phyloP scores from a whole-genome alignment of 2,329 filamentous ascomycete species.

The Trichoderma sp. region DNA sequence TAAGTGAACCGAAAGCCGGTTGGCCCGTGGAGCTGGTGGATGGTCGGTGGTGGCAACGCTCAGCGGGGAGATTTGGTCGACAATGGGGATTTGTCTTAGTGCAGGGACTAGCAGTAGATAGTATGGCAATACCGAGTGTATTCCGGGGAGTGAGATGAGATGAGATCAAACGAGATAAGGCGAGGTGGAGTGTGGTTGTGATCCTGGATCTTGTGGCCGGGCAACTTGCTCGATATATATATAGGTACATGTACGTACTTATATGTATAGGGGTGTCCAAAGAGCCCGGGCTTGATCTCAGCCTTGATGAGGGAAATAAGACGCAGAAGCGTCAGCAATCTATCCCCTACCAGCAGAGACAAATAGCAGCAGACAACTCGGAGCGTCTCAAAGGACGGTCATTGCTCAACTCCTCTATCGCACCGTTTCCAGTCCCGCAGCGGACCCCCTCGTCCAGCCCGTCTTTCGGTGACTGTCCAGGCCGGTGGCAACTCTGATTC shows the following conservation, averaged over 20 bases:
- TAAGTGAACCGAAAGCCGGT: neutral
- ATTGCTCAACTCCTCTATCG: neutral
- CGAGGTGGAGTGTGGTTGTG: neutral
- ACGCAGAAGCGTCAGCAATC: neutral
- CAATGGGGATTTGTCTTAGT: neutral
- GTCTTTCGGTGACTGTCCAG: slow-evolving; percentile 7
- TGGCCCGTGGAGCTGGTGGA: neutral
- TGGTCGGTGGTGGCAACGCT: neutral
- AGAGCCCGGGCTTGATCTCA: neutral
- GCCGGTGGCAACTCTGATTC: neutral
- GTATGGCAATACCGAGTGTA: neutral
- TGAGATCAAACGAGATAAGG: neutral
- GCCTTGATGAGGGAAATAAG: neutral
- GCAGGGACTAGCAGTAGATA: neutral
- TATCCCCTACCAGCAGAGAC: neutral
- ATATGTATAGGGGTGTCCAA: too few species aligned
- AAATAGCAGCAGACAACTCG: neutral
- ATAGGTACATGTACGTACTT: too few species aligned
- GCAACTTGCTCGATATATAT: neutral
- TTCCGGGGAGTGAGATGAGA: neutral
- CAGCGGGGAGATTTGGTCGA: neutral
- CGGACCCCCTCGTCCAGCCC: neutral
- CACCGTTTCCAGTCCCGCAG: neutral
- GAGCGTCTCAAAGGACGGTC: neutral
- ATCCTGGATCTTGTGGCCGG: neutral